Conservation (phyloP, 1,284 basidiomycete genomes). For the Trichosporon sp. region DNA sequence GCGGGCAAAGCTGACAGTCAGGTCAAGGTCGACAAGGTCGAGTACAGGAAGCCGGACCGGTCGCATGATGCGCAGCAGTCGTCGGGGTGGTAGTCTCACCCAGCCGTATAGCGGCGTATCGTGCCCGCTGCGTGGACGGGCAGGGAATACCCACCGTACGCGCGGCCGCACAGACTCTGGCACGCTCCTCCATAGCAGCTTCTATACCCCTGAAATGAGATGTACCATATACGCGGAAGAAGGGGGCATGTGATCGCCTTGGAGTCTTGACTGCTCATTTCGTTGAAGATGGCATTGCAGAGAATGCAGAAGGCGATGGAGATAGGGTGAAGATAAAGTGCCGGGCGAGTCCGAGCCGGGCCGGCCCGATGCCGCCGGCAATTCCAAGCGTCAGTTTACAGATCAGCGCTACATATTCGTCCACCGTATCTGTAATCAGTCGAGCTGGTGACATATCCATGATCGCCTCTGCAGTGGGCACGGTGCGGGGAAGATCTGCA, state of each 20-base stretch:
- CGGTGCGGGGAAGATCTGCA: background rate
- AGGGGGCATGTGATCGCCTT: background rate
- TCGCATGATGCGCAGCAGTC: slow-evolving; percentile 18
- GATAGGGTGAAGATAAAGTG: background rate
- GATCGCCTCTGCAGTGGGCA: background rate
- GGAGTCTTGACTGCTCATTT: background rate
- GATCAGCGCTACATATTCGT: too few relatives aligned
- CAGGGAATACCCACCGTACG: background rate
- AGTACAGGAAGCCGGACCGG: slow-evolving; percentile 48
- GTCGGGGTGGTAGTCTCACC: background rate
- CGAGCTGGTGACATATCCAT: background rate
- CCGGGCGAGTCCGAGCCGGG: background rate
- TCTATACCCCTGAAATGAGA: background rate
- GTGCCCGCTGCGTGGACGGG: too few relatives aligned
- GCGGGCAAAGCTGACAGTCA: slow-evolving; percentile 16
- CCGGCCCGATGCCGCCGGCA: background rate
- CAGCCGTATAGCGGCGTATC: background rate
- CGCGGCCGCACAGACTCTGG: background rate
- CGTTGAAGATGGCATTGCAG: too few relatives aligned
- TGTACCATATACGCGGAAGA: background rate
- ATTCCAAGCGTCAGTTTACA: background rate
- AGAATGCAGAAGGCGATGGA: background rate
- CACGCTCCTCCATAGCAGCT: background rate
- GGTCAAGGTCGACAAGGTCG: slow-evolving; percentile 53
- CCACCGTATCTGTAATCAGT: background rate